Base-by-base conservation (phyloP, 306 rosid species). In the Acacia crassicarpa region DNA sequence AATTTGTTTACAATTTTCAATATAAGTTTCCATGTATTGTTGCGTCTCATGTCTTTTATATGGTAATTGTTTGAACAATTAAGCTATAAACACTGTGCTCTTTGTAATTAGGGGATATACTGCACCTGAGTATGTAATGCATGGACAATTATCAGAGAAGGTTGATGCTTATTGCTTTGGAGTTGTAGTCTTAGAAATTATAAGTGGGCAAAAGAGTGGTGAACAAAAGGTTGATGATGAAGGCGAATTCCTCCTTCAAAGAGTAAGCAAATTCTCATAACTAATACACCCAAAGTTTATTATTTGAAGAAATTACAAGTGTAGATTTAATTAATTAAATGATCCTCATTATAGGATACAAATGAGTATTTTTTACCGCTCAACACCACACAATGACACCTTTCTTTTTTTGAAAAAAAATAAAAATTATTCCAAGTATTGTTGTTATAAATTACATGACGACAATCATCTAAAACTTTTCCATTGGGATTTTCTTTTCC, bases 111-210 rank as follows among this genome's bases (percentile, higher is more conserved):
- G 68, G 68, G 68, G 68, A 62, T 62, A 62, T 9, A 62, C 38
- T 4, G 68, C 68, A 25, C 68, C 68, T 12, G 68, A 62, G 68
- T 62, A 62, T 27, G 20, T 27, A 27, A 62, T 62, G 38, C 68
- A 62, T 62, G 68, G 68, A 62, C 68, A 62, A 62, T 14, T 62
- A 62, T 62, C 68, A 4, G 68, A 27, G 68, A 62, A 62, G 68
- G 68, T 27, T 62, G 68, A 62, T 27, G 27, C 40, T 9, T 62
- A 62, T 27, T 25, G 68, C 35, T 62, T 27, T 62, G 68, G 68
- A 27, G 38, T 62, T 62, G 68, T 62, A 62, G 1, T 62, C 20
- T 27, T 62, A 62, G 68, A 62, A 27, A 62, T 62, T 4, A 62
- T 62, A 27, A 62, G 68, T 27, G 68, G 68, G 19, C 68, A 62